phyloP scores from a whole-genome alignment of 306 rosid species.

The Oxytropis ochrocephala region DNA sequence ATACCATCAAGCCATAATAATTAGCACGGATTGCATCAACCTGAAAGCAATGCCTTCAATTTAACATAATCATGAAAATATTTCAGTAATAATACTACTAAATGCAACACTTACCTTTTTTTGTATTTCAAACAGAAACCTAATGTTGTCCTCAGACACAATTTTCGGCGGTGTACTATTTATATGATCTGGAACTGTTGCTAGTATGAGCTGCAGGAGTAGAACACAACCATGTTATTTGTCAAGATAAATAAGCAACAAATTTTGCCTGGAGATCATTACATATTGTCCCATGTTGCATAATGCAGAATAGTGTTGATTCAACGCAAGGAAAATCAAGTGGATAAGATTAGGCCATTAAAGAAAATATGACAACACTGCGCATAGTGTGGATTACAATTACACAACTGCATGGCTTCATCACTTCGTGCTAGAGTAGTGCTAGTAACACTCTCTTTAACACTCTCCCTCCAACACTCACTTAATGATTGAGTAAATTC shows the following conservation, averaged over 20 bases:
- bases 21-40: conserved; percentile 78
- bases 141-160: conserved; percentile 75
- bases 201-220: conserved; percentile 62
- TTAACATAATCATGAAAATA: conserved; percentile 19
- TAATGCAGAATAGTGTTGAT: neutral
- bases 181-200: conserved; percentile 58
- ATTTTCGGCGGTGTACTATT: conserved; percentile 63
- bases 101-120: conserved; percentile 54
- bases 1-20: conserved; percentile 56
- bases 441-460: no score
- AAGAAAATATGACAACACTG: neutral
- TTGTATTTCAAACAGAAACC: conserved; percentile 83
- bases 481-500: no score
- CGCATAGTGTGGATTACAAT: neutral
- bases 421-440: neutral
- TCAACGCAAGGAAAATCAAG: neutral
- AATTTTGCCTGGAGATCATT: conserved; percentile 3
- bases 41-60: conserved; percentile 41
- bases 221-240: neutral
- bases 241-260: conserved; percentile 10
- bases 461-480: no score
- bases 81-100: conserved; percentile 10
- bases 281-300: neutral
- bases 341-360: conserved; percentile 1
- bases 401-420: neutral